Evolutionary conservation across 129 eudicot species (phyloP), one percentile per base, ranked within the genome.

Genomic region (Ambrosia artemisiifolia): DNA sequence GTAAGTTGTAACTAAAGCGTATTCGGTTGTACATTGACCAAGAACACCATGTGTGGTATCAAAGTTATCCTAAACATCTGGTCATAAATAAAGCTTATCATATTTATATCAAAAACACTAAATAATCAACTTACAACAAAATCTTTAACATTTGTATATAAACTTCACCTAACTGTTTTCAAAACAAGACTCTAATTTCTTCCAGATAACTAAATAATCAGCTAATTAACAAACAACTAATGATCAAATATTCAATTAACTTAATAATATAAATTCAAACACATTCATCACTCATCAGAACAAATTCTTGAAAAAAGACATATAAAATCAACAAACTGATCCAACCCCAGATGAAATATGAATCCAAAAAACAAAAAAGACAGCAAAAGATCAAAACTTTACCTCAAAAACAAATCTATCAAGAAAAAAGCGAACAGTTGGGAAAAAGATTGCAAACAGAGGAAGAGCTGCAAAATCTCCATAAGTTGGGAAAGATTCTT

Each of bases 391-490:
- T 18, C 13, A 16, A 24, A 13, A 5, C 50, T 47, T 18, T 79
- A 93, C 98, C 96, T 93, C 88, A 63, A 87, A 93, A 13, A 93
- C 36, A 20, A 87, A 84, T 82, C 95, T 85, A 75, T 93, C 96
- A 50, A 93, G 91, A 70, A 90, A 85, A 76, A 83, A 93, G 4
- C 98, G 67, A 56, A 90, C 87, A 33, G 85, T 78, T 17, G 87
- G 95, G 70, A 93, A 93, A 77, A 93, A 83, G 33, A 90, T 56
- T 18, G 96, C 96, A 73, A 93, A 80, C 11, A 90, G 10, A 0
- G 98, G 98, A 43, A 93, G 84, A 67, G 74, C 61, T 0, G 74
- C n/a, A 66, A 89, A 93, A 88, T 93, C 98, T 53, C 33, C 81
- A 71, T 84, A 93, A 36, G 78, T 64, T 11, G 96, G 88, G 73